Evolutionary conservation across 2,329 filamentous ascomycete genomes (phyloP).

Genomic region (Leptodontidium sp.): DNA sequence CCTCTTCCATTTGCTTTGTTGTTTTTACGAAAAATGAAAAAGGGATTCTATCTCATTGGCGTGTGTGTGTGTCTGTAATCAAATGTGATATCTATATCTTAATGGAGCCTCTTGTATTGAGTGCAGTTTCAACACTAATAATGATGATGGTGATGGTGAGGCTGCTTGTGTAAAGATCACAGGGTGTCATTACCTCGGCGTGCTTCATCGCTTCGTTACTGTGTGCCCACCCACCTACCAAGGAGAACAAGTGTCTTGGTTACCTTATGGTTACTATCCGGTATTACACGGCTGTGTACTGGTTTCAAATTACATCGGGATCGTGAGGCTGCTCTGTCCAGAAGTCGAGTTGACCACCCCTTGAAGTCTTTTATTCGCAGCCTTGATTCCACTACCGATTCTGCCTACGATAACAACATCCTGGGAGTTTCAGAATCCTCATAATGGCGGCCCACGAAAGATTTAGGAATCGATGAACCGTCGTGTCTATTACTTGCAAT

Average conservation of each 20-base stretch:
- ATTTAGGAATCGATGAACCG: too few relatives aligned
- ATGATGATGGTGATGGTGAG: background rate
- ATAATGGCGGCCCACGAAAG: too few relatives aligned
- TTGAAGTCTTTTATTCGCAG: too few relatives aligned
- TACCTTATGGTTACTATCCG: too few relatives aligned
- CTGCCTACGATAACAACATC: too few relatives aligned
- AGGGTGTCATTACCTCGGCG: background rate
- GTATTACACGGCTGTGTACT: background rate
- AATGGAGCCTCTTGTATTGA: background rate
- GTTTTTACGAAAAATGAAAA: slow-evolving; percentile 41
- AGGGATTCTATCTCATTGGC: slow-evolving; percentile 37
- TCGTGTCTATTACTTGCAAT: too few relatives aligned
- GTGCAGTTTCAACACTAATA: background rate
- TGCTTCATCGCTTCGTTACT: background rate
- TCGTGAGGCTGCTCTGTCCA: too few relatives aligned
- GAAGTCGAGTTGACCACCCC: too few relatives aligned
- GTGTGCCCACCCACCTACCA: too few relatives aligned
- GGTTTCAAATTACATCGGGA: background rate
- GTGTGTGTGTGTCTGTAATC: background rate
- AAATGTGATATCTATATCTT: background rate
- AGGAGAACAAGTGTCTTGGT: background rate
- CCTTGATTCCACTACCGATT: too few relatives aligned
- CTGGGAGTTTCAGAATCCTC: too few relatives aligned
- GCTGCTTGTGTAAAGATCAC: background rate
- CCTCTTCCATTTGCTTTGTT: slow-evolving; percentile 34